Conservation (phyloP, 2,329 filamentous ascomycete species). For the Coniochaeta sp. region DNA sequence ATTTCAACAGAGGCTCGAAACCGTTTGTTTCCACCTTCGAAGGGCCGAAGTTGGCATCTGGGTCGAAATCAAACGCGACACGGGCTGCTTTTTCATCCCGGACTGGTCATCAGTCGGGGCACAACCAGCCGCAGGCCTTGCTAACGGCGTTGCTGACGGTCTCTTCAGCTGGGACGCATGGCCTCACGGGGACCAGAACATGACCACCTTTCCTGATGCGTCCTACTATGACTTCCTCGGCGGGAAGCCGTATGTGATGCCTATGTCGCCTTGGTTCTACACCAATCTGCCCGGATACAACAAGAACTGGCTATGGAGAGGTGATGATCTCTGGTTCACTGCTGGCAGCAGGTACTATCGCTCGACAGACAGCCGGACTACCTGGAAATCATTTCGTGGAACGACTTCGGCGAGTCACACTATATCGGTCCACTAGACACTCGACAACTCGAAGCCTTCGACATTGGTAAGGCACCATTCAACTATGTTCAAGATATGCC, state of each 20-base stretch:
- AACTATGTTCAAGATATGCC: conserved; percentile 37
- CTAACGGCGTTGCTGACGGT: no score
- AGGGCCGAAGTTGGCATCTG: no score
- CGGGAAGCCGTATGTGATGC: conserved; percentile 40
- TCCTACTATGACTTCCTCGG: conserved; percentile 10
- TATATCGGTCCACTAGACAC: conserved; percentile 45
- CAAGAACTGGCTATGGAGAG: conserved; percentile 40
- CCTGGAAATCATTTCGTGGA: conserved; percentile 31
- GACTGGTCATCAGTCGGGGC: no score
- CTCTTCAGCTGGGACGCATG: conserved; percentile 29
- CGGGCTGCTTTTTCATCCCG: not conserved
- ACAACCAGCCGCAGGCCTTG: no score
- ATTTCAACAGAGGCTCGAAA: no score
- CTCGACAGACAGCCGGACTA: conserved; percentile 15
- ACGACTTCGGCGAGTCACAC: conserved; percentile 46
- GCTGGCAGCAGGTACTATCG: conserved; percentile 21
- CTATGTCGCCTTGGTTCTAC: conserved; percentile 35
- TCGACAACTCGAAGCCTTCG: conserved; percentile 23
- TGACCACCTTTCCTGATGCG: conserved; percentile 11
- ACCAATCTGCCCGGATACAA: conserved; percentile 28
- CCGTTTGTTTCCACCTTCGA: no score
- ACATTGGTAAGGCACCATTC: conserved; percentile 30
- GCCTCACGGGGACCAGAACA: conserved; percentile 19
- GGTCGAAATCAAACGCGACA: not conserved
- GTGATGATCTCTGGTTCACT: conserved; percentile 7